A percentile compares a stretch with the other conserved stretches of the same genome.
These are phyloP conservation scores for Pyrenophora tritici-repentis DNA, from an alignment of 2,329 filamentous ascomycete species.

Conservation along the genomic window DNA sequence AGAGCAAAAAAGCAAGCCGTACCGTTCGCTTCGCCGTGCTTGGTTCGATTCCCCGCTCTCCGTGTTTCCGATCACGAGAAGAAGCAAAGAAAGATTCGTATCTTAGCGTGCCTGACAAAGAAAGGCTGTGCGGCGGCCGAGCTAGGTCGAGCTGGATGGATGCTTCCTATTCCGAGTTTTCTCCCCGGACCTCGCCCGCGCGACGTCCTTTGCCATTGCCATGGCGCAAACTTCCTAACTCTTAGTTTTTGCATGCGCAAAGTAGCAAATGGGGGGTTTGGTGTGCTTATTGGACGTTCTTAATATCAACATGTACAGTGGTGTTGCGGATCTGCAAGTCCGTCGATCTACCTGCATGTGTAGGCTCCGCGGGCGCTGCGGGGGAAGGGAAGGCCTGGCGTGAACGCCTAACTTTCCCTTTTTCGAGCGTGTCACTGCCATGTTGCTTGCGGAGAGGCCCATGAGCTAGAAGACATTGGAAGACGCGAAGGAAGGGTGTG, in stretches of 20 bases:
- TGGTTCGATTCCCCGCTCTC: too few species aligned
- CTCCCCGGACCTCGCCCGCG: neutral
- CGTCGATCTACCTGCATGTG: conserved; percentile 20
- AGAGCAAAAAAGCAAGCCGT: too few species aligned
- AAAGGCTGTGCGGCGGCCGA: neutral
- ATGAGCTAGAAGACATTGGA: conserved; percentile 16
- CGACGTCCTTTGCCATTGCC: neutral
- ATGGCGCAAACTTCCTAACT: neutral
- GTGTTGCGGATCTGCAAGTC: conserved; percentile 17
- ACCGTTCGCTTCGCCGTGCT: too few species aligned
- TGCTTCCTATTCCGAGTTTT: conserved; percentile 10
- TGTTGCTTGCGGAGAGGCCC: conserved; percentile 15
- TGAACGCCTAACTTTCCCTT: conserved; percentile 17
- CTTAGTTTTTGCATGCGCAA: neutral
- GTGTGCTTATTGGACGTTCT: conserved; percentile 3
- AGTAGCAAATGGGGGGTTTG: neutral
- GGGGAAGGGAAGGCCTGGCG: conserved; percentile 8
- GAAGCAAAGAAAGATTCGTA: too few species aligned
- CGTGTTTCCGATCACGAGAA: too few species aligned
- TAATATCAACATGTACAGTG: neutral
- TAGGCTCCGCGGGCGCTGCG: conserved; percentile 12
- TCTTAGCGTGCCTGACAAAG: too few species aligned
- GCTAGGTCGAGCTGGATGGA: conserved; percentile 4
- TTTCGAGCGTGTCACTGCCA: conserved; percentile 4
- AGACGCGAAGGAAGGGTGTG: neutral